Conservation (phyloP, 495 filamentous ascomycete species). For the Aspergillus incahuasiensis region DNA sequence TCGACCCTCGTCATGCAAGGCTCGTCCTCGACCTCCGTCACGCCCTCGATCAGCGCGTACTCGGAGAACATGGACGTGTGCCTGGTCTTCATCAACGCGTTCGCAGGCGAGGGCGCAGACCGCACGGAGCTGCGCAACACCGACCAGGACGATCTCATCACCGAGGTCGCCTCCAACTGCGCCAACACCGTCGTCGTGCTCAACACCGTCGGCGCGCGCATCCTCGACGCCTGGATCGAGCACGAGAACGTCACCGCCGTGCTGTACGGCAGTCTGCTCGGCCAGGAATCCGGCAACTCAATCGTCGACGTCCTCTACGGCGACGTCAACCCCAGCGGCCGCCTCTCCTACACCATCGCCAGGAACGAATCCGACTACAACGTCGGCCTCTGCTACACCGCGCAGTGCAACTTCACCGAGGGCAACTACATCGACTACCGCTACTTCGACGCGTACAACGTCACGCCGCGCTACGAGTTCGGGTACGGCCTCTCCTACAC, state of each 20-base stretch:
- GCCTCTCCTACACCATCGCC: conserved; percentile 69
- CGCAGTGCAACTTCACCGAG: neutral
- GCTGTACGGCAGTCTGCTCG: conserved; percentile 53
- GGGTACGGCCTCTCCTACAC: conserved; percentile 45
- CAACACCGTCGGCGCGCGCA: conserved; percentile 55
- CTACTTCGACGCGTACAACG: conserved; percentile 53
- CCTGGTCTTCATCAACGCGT: conserved; percentile 54
- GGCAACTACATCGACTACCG: conserved; percentile 61
- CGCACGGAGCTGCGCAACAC: conserved; percentile 46
- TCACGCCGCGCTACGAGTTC: conserved; percentile 56
- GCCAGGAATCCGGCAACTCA: conserved; percentile 56
- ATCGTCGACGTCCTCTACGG: conserved; percentile 59
- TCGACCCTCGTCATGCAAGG: conserved; percentile 12
- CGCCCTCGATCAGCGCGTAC: conserved; percentile 14
- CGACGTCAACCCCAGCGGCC: conserved; percentile 53
- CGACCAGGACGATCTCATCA: conserved; percentile 51
- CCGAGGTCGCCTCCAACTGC: conserved; percentile 51
- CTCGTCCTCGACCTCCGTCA: conserved; percentile 14
- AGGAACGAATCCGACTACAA: conserved; percentile 59
- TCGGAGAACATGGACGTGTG: conserved; percentile 59
- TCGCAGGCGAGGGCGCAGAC: conserved; percentile 56
- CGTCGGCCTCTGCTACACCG: conserved; percentile 27
- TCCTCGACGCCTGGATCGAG: conserved; percentile 42
- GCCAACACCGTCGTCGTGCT: conserved; percentile 66
- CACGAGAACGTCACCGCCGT: conserved; percentile 59